phyloP scores from a whole-genome alignment of 139 green algal species.

The Coelastrella sp. region DNA sequence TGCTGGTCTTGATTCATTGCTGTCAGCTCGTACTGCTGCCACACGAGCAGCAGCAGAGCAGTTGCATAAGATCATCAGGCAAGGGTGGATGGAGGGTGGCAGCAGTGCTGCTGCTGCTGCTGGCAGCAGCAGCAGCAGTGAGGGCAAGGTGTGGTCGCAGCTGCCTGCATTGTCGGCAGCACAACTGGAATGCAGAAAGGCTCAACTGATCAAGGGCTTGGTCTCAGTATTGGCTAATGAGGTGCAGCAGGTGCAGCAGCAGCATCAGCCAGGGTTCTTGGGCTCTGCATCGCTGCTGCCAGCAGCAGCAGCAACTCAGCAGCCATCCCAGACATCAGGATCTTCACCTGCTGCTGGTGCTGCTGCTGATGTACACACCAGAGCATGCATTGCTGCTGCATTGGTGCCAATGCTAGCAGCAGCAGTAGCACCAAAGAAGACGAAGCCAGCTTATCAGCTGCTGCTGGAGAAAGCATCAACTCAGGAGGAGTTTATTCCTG shows the following conservation, averaged over 20 bases:
- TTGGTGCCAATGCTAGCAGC: slow-evolving; percentile 20
- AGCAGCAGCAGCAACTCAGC: not conserved
- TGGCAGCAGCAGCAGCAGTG: not conserved
- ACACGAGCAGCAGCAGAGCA: slow-evolving; percentile 8
- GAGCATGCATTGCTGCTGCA: not conserved
- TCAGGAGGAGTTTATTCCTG: slow-evolving; percentile 80
- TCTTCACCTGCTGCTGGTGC: not conserved
- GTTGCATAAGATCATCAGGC: slow-evolving; percentile 30
- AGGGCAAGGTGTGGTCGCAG: not conserved
- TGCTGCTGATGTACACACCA: not conserved
- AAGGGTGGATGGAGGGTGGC: slow-evolving; percentile 28
- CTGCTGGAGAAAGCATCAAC: slow-evolving; percentile 71
- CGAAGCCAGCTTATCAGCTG: slow-evolving; percentile 45
- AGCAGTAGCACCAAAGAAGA: not conserved
- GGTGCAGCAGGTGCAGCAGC: slow-evolving; percentile 18
- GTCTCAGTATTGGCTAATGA: not conserved
- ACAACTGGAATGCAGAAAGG: not conserved
- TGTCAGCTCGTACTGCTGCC: not conserved
- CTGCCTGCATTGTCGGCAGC: not conserved
- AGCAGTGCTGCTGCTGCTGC: slow-evolving; percentile 21
- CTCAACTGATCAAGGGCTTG: not conserved
- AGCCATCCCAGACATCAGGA: not conserved
- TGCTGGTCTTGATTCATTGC: slow-evolving; percentile 31
- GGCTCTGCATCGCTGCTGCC: not conserved
- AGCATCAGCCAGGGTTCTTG: not conserved